Evolutionary conservation across 257 asterid genomes (phyloP).

Genomic region (Leonotis leonurus): DNA sequence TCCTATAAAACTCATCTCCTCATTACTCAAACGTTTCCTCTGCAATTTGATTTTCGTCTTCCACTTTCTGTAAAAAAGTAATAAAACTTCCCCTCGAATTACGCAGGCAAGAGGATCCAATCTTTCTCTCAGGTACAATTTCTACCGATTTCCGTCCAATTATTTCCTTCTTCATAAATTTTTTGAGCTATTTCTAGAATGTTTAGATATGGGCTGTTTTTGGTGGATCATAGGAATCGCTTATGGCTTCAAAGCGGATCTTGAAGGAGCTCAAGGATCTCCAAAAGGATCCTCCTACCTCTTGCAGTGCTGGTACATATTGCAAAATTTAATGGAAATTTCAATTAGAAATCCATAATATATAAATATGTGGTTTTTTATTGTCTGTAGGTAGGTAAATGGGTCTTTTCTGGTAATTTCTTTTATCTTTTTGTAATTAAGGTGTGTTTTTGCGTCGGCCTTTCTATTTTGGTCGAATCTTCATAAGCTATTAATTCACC

Average conservation of each 20-base stretch:
- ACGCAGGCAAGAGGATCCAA: slow-evolving; percentile 38
- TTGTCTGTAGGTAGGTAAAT: not conserved
- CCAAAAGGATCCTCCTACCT: slow-evolving; percentile 94
- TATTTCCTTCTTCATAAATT: not conserved
- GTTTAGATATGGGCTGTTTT: slow-evolving; percentile 29
- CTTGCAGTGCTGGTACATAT: slow-evolving; percentile 78
- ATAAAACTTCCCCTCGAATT: slow-evolving; percentile 21
- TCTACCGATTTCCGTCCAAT: no score
- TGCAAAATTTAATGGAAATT: not conserved
- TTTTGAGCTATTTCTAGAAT: not conserved
- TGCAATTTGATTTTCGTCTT: slow-evolving; percentile 18
- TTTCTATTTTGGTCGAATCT: no score
- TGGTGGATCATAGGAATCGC: slow-evolving; percentile 33
- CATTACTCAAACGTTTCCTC: slow-evolving; percentile 3
- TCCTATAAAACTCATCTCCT: slow-evolving; percentile 27
- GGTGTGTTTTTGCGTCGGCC: not conserved
- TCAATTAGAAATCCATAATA: not conserved
- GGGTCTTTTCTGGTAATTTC: not conserved
- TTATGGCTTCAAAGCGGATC: slow-evolving; percentile 89
- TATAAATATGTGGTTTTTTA: not conserved
- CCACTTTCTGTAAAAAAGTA: slow-evolving; percentile 18
- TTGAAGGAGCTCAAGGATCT: slow-evolving; percentile 96
- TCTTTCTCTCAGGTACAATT: slow-evolving; percentile 30
- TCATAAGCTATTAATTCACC: no score
- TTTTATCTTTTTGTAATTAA: not conserved